Percentiles rank a stretch among this genome's conserved stretches.
These are phyloP conservation scores for Fraxinus cuspidata DNA, from an alignment of 257 asterid species.

Conservation along the genomic window DNA sequence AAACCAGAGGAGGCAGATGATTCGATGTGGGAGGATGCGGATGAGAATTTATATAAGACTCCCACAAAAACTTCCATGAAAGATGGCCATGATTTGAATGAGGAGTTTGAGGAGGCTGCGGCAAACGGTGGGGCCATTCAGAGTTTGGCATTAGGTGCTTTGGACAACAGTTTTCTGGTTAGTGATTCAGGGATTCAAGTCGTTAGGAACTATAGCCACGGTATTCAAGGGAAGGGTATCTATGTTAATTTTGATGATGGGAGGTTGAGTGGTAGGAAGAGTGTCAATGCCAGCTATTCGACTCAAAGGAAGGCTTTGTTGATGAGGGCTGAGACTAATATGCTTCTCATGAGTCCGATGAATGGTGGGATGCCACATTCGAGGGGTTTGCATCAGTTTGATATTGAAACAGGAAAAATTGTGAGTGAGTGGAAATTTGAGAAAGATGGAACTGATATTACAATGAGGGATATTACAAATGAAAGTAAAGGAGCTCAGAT, in stretches of 20 bases:
- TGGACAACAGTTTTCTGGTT: constrained; percentile 90
- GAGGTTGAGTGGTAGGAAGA: constrained; percentile 42
- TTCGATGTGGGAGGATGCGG: constrained; percentile 92
- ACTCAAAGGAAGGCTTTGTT: constrained; percentile 92
- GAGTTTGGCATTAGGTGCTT: constrained; percentile 90
- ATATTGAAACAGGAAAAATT: constrained; percentile 81
- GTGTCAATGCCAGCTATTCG: constrained; percentile 29
- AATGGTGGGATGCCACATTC: constrained; percentile 63
- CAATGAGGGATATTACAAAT: constrained; percentile 90
- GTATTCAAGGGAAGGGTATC: constrained; percentile 88
- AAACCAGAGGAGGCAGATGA: constrained; percentile 88
- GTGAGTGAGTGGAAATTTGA: constrained; percentile 94
- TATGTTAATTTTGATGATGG: constrained; percentile 71
- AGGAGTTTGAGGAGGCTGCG: constrained; percentile 88
- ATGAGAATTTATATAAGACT: constrained; percentile 49
- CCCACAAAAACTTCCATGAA: constrained; percentile 54
- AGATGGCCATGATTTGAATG: constrained; percentile 56
- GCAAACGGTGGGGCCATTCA: constrained; percentile 64
- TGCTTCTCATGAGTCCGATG: constrained; percentile 94
- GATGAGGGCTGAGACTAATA: constrained; percentile 89
- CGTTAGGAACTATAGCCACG: constrained; percentile 76
- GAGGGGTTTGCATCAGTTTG: constrained; percentile 86
- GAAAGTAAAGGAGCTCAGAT: constrained; percentile 89
- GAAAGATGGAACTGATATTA: constrained; percentile 90
- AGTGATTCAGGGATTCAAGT: constrained; percentile 89